phyloP scores from a whole-genome alignment of 345 rosid genomes.

The Aquilaria sinensis region DNA sequence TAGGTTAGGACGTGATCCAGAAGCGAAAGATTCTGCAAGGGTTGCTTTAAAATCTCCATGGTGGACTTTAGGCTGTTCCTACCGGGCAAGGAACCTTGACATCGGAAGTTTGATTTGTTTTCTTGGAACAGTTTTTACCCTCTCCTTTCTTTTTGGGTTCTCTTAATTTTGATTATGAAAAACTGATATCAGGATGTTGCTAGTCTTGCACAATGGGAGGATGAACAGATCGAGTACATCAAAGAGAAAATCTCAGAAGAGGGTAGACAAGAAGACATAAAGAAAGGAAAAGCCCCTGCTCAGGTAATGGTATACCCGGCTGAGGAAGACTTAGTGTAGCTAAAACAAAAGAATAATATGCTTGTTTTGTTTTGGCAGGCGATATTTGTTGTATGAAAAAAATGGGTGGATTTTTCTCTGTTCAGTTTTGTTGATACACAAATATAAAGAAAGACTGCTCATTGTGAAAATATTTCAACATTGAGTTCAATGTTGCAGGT shows the following conservation, averaged over 20 bases:
- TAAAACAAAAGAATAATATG: too few species aligned
- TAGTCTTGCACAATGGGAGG: slow-evolving; percentile 80
- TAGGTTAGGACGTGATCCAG: slow-evolving; percentile 65
- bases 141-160: slow-evolving; percentile 2
- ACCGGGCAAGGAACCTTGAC: slow-evolving; percentile 36
- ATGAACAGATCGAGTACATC: slow-evolving; percentile 79
- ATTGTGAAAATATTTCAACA: slow-evolving; percentile 1
- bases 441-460: not conserved
- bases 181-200: slow-evolving; percentile 52
- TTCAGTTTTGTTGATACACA: not conserved
- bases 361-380: too few species aligned
- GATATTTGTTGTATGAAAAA: too few species aligned
- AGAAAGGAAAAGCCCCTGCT: slow-evolving; percentile 75
- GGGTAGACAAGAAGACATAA: slow-evolving; percentile 71
- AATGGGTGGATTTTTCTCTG: too few species aligned
- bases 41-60: slow-evolving; percentile 81
- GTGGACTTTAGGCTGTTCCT: slow-evolving; percentile 88
- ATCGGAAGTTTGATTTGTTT: not conserved
- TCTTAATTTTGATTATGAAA: not conserved
- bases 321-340: not conserved
- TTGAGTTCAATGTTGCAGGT: slow-evolving; percentile 23
- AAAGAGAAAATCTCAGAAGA: slow-evolving; percentile 74
- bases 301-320: slow-evolving; percentile 36
- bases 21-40: slow-evolving; percentile 91
- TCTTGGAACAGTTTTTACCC: not conserved